Conservation (phyloP, 129 eudicot genomes). For the Arctium lappa region DNA sequence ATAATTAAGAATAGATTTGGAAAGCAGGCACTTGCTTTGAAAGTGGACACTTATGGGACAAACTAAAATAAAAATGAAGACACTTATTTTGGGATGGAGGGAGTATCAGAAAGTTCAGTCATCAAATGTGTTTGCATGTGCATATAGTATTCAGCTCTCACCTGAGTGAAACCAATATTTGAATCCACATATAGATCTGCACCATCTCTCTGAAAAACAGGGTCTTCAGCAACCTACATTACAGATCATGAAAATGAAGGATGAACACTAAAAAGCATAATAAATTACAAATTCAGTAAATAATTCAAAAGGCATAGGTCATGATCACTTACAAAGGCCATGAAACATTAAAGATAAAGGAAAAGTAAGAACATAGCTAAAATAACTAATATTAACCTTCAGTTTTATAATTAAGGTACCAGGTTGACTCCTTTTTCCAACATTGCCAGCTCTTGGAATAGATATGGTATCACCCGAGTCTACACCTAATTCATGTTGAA, state of each 20-base stretch:
- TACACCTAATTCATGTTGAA: constrained; percentile 50
- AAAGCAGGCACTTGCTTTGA: not conserved
- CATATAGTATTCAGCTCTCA: constrained; percentile 29
- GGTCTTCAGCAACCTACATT: constrained; percentile 77
- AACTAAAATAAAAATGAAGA: too few relatives aligned
- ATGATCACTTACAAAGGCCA: not conserved
- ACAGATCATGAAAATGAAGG: not conserved
- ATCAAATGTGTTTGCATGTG: not conserved
- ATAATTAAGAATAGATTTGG: too few relatives aligned
- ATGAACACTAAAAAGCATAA: not conserved
- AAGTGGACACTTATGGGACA: not conserved
- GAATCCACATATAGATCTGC: constrained; percentile 74
- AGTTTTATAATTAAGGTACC: constrained; percentile 74
- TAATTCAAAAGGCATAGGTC: not conserved
- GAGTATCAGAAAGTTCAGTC: not conserved
- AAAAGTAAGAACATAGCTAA: not conserved
- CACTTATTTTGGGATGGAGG: not conserved
- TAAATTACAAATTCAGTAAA: constrained; percentile 10
- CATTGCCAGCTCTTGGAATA: constrained; percentile 84
- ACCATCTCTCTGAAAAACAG: constrained; percentile 67
- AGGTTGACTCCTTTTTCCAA: constrained; percentile 55
- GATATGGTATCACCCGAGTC: constrained; percentile 90
- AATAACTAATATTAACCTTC: constrained; percentile 40
- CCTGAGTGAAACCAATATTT: constrained; percentile 76
- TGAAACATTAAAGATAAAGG: constrained; percentile 2